phyloP scores from a whole-genome alignment of 768 basidiomycete species.

The Trametes villosa region DNA sequence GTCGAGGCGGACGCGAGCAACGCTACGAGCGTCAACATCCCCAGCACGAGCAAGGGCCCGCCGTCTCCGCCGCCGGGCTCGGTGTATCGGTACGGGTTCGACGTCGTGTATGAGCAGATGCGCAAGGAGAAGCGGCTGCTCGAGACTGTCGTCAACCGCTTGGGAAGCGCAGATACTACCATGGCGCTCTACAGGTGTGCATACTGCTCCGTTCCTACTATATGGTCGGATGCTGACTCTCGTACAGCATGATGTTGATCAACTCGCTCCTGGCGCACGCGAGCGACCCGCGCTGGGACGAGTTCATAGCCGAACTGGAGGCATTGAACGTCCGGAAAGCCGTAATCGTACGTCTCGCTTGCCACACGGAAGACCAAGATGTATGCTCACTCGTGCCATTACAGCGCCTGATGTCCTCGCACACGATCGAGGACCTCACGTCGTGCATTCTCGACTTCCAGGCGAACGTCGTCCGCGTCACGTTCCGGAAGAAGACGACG shows the following conservation, averaged over 20 bases:
- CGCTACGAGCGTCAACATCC: slow-evolving; percentile 58
- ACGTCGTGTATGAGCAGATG: slow-evolving; percentile 83
- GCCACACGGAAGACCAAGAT: slow-evolving; percentile 5
- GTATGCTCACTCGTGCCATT: not conserved
- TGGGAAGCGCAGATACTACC: slow-evolving; percentile 82
- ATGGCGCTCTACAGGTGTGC: slow-evolving; percentile 82
- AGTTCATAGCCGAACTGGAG: slow-evolving; percentile 77
- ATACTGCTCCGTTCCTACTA: slow-evolving; percentile 9
- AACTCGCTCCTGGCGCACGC: slow-evolving; percentile 83
- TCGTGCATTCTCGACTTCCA: slow-evolving; percentile 89
- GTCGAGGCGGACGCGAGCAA: slow-evolving; percentile 83
- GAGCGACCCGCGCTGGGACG: slow-evolving; percentile 77
- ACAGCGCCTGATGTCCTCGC: slow-evolving; percentile 82
- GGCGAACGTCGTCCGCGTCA: slow-evolving; percentile 79
- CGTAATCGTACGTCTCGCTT: slow-evolving; percentile 64
- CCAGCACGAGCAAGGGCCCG: slow-evolving; percentile 62
- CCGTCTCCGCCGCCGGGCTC: slow-evolving; percentile 65
- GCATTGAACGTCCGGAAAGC: slow-evolving; percentile 78
- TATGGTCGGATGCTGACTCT: slow-evolving; percentile 16
- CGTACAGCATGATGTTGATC: slow-evolving; percentile 82
- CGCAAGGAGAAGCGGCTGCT: slow-evolving; percentile 68
- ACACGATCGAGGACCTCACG: slow-evolving; percentile 79
- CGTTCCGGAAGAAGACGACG: slow-evolving; percentile 80
- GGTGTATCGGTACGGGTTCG: slow-evolving; percentile 83
- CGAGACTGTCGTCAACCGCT: slow-evolving; percentile 79